These are phyloP conservation scores for Phytophthora multivora DNA, from an alignment of 352 stramenopile species.

Conservation along the genomic window DNA sequence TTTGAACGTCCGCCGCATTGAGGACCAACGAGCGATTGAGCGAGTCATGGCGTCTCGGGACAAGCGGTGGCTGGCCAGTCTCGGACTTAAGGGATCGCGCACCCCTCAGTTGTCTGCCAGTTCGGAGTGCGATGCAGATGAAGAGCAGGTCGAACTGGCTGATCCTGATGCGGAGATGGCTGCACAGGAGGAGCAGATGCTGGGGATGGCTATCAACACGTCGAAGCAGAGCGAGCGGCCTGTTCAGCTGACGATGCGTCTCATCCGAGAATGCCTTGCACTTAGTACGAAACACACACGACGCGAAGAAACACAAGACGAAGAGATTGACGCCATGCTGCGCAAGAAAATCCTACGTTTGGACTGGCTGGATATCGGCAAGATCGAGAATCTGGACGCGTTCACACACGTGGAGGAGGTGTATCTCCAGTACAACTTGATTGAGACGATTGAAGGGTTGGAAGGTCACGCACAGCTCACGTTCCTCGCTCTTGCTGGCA, in stretches of 20 bases:
- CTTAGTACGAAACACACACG: conserved; percentile 10
- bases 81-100: conserved; percentile 25
- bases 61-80: conserved; percentile 35
- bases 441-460: conserved; percentile 65
- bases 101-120: conserved; percentile 2
- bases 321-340: conserved; percentile 53
- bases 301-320: conserved; percentile 16
- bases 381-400: conserved; percentile 79
- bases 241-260: conserved; percentile 61
- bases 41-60: conserved; percentile 37
- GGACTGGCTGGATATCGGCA: conserved; percentile 73
- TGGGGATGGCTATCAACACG: conserved; percentile 39
- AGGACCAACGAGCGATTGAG: conserved; percentile 40
- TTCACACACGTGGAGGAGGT: conserved; percentile 78
- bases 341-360: conserved; percentile 62
- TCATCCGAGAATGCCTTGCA: conserved; percentile 59
- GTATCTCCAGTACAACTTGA: conserved; percentile 80
- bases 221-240: conserved; percentile 39
- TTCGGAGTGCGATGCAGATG: conserved; percentile 9
- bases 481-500: conserved; percentile 69
- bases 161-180: conserved; percentile 63
- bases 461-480: conserved; percentile 60
- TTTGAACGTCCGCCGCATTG: conserved; percentile 32
- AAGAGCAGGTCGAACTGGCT: conserved; percentile 22
- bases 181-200: conserved; percentile 58